Percentiles rank a stretch among this genome's conserved stretches.
Evolutionary conservation across 768 basidiomycete species (phyloP).

Genomic region (Mycena indigotica): DNA sequence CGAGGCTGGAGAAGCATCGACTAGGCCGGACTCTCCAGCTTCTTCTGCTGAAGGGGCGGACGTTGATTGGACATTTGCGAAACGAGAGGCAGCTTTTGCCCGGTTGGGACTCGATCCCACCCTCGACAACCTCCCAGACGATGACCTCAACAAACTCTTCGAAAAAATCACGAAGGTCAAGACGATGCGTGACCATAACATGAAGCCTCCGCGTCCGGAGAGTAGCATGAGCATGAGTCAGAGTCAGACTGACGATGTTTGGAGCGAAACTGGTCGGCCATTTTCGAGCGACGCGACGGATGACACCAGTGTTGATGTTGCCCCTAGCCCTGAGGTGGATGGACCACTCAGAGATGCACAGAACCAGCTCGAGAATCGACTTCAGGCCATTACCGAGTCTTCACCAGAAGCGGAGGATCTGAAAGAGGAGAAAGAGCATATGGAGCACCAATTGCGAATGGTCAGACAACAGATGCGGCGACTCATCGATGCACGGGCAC

Average conservation of each 20-base stretch:
- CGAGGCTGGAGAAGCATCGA: constrained; percentile 49
- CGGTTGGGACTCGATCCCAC: constrained; percentile 85
- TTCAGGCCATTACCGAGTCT: constrained; percentile 57
- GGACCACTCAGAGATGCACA: constrained; percentile 71
- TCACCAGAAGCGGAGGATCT: constrained; percentile 79
- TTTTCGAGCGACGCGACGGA: constrained; percentile 82
- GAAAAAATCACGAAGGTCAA: constrained; percentile 94
- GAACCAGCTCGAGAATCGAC: constrained; percentile 71
- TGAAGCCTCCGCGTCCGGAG: constrained; percentile 76
- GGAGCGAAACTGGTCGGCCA: constrained; percentile 87
- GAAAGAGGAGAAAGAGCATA: constrained; percentile 88
- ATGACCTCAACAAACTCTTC: constrained; percentile 90
- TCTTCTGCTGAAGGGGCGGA: constrained; percentile 72
- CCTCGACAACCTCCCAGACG: constrained; percentile 90
- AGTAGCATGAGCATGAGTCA: constrained; percentile 59
- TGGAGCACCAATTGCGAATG: constrained; percentile 84
- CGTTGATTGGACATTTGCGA: constrained; percentile 97
- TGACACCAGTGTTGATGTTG: constrained; percentile 81
- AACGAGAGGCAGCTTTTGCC: constrained; percentile 89
- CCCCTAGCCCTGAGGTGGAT: constrained; percentile 63
- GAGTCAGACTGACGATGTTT: constrained; percentile 82
- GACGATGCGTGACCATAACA: constrained; percentile 79
- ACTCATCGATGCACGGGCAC: constrained; percentile 71
- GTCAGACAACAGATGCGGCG: constrained; percentile 83
- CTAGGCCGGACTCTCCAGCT: constrained; percentile 78